phyloP scores from a whole-genome alignment of 257 asterid species.

The Catharanthus roseus region DNA sequence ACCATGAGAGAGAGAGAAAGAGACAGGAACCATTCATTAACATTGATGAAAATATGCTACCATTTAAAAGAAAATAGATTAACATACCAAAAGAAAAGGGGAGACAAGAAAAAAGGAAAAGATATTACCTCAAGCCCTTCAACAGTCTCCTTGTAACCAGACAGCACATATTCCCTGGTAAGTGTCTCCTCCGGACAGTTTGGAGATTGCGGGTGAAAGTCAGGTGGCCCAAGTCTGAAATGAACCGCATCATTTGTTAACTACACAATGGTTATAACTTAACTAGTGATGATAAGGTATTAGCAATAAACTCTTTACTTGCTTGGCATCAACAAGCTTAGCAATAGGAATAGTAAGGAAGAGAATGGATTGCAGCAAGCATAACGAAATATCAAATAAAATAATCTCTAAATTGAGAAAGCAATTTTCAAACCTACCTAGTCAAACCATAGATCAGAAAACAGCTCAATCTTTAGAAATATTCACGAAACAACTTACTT shows the following conservation, averaged over 20 bases:
- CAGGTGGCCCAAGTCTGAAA: slow-evolving; percentile 94
- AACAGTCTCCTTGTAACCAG: slow-evolving; percentile 86
- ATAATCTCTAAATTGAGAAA: background rate
- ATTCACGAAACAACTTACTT: background rate
- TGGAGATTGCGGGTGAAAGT: slow-evolving; percentile 78
- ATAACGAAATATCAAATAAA: background rate
- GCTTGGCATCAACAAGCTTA: background rate
- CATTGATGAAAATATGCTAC: background rate
- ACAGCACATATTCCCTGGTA: slow-evolving; percentile 67
- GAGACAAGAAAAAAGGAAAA: no score
- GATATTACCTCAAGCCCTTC: slow-evolving; percentile 96
- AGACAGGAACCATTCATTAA: background rate
- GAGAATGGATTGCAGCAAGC: background rate
- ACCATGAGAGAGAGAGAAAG: background rate
- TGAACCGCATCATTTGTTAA: slow-evolving; percentile 13
- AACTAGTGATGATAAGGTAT: slow-evolving; percentile 4
- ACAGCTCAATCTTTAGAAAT: background rate
- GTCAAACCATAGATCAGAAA: background rate
- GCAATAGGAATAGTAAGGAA: background rate
- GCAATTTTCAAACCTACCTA: no score
- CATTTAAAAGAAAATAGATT: background rate
- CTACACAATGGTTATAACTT: slow-evolving; percentile 4
- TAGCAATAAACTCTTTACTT: background rate
- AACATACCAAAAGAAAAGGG: background rate
- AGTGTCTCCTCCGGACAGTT: slow-evolving; percentile 93